Evolutionary conservation across 306 rosid genomes (phyloP).

Genomic region (Cucumis sativus): DNA sequence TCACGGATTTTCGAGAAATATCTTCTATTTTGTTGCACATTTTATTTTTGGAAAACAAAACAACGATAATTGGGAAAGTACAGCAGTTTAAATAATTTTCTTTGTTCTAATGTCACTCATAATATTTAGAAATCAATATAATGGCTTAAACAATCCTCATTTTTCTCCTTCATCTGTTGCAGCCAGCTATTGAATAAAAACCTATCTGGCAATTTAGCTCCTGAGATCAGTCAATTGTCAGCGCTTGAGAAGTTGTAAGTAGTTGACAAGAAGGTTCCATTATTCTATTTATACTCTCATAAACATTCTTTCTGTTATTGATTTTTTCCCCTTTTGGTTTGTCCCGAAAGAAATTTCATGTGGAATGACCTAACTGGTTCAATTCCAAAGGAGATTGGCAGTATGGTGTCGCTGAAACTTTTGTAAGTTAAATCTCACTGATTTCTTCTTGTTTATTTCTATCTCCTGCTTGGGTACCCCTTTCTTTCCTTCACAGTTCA

Average conservation of each 20-base stretch:
- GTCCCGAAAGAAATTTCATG: constrained; percentile 62
- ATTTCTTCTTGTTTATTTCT: neutral
- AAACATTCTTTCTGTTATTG: constrained; percentile 9
- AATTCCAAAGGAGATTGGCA: constrained; percentile 75
- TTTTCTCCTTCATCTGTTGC: constrained; percentile 18
- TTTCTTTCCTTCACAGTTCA: constrained; percentile 7
- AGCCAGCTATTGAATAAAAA: constrained; percentile 50
- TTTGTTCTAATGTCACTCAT: neutral
- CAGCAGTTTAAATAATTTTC: neutral
- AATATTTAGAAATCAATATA: neutral
- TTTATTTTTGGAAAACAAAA: neutral
- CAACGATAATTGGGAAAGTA: neutral
- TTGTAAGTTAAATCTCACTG: constrained; percentile 42
- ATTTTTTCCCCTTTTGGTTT: constrained; percentile 30
- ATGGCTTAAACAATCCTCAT: neutral
- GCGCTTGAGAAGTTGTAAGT: constrained; percentile 52
- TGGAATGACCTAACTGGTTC: constrained; percentile 69
- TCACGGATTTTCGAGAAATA: neutral
- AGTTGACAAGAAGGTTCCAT: neutral
- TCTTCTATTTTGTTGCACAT: neutral
- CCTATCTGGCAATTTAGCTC: constrained; percentile 59
- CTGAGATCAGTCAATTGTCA: constrained; percentile 61
- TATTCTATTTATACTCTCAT: neutral
- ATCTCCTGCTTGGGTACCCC: neutral
- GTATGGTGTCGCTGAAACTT: constrained; percentile 40